Percentiles rank a stretch among this genome's conserved stretches.
Evolutionary conservation across 495 filamentous ascomycete genomes (phyloP).

Genomic region (Haplographium delicatum): DNA sequence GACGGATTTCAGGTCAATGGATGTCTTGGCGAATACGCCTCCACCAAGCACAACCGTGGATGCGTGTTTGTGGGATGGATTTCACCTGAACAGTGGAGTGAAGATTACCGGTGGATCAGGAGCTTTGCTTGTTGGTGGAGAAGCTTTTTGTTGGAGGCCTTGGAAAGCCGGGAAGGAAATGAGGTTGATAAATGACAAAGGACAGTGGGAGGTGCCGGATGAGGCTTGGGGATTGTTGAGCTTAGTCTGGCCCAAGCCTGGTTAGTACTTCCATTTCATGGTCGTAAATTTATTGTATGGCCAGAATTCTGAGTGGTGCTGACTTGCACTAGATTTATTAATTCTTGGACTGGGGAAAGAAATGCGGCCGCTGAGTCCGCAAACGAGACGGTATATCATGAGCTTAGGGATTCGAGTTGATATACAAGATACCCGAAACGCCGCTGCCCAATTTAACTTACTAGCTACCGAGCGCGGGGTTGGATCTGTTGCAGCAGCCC

Average conservation of each 20-base stretch:
- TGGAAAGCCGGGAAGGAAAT: conserved; percentile 47
- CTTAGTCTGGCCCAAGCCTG: conserved; percentile 84
- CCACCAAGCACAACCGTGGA: conserved; percentile 79
- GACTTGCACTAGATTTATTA: conserved; percentile 60
- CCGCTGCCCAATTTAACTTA: conserved; percentile 85
- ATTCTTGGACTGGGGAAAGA: conserved; percentile 78
- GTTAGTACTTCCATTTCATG: conserved; percentile 35
- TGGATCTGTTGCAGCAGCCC: conserved; percentile 74
- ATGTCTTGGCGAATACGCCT: conserved; percentile 74
- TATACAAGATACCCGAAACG: conserved; percentile 88
- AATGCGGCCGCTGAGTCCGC: conserved; percentile 70
- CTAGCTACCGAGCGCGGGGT: conserved; percentile 80
- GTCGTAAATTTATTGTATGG: neutral
- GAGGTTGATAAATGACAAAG: conserved; percentile 64
- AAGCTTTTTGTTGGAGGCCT: conserved; percentile 84
- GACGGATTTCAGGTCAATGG: conserved; percentile 69
- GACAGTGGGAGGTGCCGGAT: conserved; percentile 70
- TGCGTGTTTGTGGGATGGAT: conserved; percentile 69
- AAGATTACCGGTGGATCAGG: conserved; percentile 60
- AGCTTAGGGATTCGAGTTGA: conserved; percentile 81
- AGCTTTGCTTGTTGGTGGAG: conserved; percentile 71
- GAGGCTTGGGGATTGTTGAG: conserved; percentile 74
- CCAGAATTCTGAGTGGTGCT: neutral
- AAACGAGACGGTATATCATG: conserved; percentile 64
- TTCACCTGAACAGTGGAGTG: conserved; percentile 72